Evolutionary conservation across 1,284 basidiomycete species (phyloP).

Genomic region (Austroboletus novae-zelandiae): DNA sequence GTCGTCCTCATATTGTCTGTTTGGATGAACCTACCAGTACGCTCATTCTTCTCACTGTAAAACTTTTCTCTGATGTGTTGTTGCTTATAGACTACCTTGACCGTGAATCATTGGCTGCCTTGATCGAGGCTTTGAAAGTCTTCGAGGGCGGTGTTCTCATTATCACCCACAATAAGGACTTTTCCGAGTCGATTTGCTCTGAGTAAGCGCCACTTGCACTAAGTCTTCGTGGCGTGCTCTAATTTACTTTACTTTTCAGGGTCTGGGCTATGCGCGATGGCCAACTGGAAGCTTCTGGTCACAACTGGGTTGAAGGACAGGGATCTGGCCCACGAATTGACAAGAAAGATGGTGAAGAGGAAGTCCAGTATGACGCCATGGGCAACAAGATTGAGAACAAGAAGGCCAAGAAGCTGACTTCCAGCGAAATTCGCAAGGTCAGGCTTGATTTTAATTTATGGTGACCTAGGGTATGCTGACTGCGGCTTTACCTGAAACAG

Average conservation of each 20-base stretch:
- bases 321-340: slow-evolving; percentile 90
- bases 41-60: slow-evolving; percentile 24
- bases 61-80: not conserved
- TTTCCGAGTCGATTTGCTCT: slow-evolving; percentile 92
- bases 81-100: slow-evolving; percentile 81
- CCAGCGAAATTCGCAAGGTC: slow-evolving; percentile 77
- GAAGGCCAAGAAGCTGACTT: slow-evolving; percentile 83
- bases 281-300: slow-evolving; percentile 89
- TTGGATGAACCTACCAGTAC: slow-evolving; percentile 94
- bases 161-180: slow-evolving; percentile 97
- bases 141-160: slow-evolving; percentile 97
- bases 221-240: slow-evolving; percentile 9
- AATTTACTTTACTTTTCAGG: slow-evolving; percentile 28
- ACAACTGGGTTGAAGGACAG: slow-evolving; percentile 99
- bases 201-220: slow-evolving; percentile 46
- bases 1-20: slow-evolving; percentile 96
- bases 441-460: slow-evolving; percentile 2
- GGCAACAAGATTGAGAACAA: slow-evolving; percentile 90
- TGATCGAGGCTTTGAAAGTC: slow-evolving; percentile 93
- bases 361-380: slow-evolving; percentile 90
- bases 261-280: slow-evolving; percentile 97
- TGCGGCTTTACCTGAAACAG: slow-evolving; percentile 15
- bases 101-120: slow-evolving; percentile 94
- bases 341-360: slow-evolving; percentile 84
- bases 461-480: slow-evolving; percentile 22